These are phyloP conservation scores for Stemphylium lycopersici DNA, from an alignment of 2,329 filamentous ascomycete species.

Conservation along the genomic window DNA sequence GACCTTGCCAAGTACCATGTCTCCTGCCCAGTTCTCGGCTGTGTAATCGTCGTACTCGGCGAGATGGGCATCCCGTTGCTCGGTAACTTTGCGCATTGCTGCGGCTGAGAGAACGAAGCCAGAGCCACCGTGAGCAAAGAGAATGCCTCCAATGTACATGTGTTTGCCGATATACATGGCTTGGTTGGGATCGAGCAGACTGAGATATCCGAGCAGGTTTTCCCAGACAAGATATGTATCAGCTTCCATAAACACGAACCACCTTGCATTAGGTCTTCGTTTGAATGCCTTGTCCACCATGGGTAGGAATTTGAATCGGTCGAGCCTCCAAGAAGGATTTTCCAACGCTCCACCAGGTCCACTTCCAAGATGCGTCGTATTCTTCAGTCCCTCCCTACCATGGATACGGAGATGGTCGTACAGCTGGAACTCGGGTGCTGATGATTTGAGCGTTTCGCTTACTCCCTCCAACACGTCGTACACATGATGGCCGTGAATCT, in stretches of 20 bases:
- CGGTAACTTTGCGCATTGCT: conserved; percentile 49
- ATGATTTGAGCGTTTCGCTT: conserved; percentile 26
- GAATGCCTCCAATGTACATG: conserved; percentile 57
- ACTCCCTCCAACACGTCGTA: conserved; percentile 40
- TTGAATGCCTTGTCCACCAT: conserved; percentile 36
- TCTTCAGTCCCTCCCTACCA: conserved; percentile 30
- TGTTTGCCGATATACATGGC: conserved; percentile 60
- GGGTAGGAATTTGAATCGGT: conserved; percentile 45
- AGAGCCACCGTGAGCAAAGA: conserved; percentile 61
- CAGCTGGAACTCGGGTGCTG: conserved; percentile 36
- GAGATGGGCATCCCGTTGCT: conserved; percentile 48
- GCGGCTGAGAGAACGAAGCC: conserved; percentile 58
- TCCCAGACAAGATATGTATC: conserved; percentile 63
- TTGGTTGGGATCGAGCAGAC: conserved; percentile 53
- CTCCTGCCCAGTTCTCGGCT: conserved; percentile 57
- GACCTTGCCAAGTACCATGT: conserved; percentile 57
- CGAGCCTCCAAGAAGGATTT: conserved; percentile 34
- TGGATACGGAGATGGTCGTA: conserved; percentile 36
- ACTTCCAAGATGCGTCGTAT: conserved; percentile 20
- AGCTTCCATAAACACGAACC: conserved; percentile 64
- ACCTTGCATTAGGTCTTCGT: conserved; percentile 55
- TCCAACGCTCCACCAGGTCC: conserved; percentile 6
- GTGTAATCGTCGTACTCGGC: conserved; percentile 54
- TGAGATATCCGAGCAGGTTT: conserved; percentile 59
- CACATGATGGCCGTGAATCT: conserved; percentile 29